A percentile compares a stretch with the other conserved stretches of the same genome.
Evolutionary conservation across 371 early-diverging fungal species (phyloP).

Genomic region (Mortierella sp.): DNA sequence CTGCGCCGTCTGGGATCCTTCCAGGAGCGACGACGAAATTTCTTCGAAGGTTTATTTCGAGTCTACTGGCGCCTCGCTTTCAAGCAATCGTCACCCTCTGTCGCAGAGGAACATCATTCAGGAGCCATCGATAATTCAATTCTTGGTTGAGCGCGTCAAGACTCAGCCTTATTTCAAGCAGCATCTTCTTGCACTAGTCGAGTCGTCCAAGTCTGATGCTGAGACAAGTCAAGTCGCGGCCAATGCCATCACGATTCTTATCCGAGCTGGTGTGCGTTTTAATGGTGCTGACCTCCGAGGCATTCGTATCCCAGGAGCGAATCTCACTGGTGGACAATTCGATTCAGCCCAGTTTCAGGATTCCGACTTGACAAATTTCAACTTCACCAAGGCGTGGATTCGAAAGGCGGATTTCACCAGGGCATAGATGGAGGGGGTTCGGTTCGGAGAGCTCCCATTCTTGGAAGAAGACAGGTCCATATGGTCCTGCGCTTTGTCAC

Average conservation of each 20-base stretch:
- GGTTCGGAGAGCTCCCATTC: neutral
- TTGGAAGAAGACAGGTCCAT: neutral
- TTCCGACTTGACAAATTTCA: neutral
- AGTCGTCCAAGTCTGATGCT: neutral
- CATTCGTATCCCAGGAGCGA: neutral
- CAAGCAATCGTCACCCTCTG: no score
- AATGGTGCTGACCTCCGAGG: neutral
- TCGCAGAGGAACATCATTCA: no score
- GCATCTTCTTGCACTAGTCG: neutral
- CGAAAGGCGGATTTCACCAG: neutral
- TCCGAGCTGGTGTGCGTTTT: neutral
- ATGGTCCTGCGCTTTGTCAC: no score
- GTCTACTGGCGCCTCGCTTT: no score
- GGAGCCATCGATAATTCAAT: no score
- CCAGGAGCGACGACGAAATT: neutral
- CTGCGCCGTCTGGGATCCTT: neutral
- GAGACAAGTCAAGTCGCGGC: neutral
- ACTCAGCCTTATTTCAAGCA: neutral
- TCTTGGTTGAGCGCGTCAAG: no score
- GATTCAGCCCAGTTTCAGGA: constrained; percentile 17
- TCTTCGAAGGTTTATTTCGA: neutral
- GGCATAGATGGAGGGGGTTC: neutral
- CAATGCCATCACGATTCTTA: neutral
- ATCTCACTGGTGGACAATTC: neutral
- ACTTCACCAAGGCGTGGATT: neutral